Evolutionary conservation across 176 grass and related monocot genomes (phyloP).

Genomic region (barley (Hordeum vulgare)): MorexV3_pseudomolecules_assembly NC_058519.1:637307425-637307924

Average conservation of each 20-base stretch:
- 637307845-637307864: conserved; percentile 91
- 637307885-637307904: conserved; percentile 74
- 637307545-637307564: conserved; percentile 34
- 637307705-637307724: conserved; percentile 61
- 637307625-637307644: conserved; percentile 30
- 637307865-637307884: conserved; percentile 42
- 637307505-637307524: conserved; percentile 24
- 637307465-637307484: conserved; percentile 37
- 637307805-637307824: conserved; percentile 35
- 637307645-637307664: conserved; percentile 52
- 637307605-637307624: conserved; percentile 59
- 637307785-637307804: not conserved
- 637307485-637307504: conserved; percentile 35
- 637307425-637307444: conserved; percentile 45
- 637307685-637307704: conserved; percentile 21
- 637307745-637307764: conserved; percentile 60
- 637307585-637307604: conserved; percentile 51
- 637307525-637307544: conserved; percentile 40
- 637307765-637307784: conserved; percentile 41
- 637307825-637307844: conserved; percentile 75
- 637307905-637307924: conserved; percentile 44
- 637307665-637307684: conserved; percentile 66
- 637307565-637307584: conserved; percentile 51
- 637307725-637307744: conserved; percentile 65
- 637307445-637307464: conserved; percentile 40